Conservation (phyloP, 148 eudicot genomes). For the Gaultheria prostrata region DNA sequence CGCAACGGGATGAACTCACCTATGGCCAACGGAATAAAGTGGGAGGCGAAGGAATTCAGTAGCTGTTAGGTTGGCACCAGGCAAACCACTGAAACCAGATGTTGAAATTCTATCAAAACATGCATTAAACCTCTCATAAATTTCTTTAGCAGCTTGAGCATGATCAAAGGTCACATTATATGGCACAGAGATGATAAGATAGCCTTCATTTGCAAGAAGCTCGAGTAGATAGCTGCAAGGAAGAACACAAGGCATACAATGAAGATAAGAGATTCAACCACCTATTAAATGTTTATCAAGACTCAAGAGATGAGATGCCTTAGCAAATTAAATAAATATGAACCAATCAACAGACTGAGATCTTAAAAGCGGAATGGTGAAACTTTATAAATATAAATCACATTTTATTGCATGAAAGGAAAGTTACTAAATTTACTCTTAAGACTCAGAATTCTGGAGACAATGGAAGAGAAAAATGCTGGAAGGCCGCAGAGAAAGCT, state of each 20-base stretch:
- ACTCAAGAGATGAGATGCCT: background rate
- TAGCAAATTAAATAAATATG: background rate
- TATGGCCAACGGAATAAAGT: constrained; percentile 90
- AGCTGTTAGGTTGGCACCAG: constrained; percentile 47
- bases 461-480: background rate
- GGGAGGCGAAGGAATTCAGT: constrained; percentile 71
- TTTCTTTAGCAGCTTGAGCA: constrained; percentile 63
- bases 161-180: constrained; percentile 97
- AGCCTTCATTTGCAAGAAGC: constrained; percentile 78
- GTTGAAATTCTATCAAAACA: constrained; percentile 60
- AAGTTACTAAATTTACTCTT: background rate
- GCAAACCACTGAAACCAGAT: constrained; percentile 71
- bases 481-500: background rate
- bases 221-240: constrained; percentile 70
- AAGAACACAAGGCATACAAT: constrained; percentile 4
- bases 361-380: background rate
- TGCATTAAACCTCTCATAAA: constrained; percentile 65
- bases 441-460: background rate
- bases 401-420: background rate
- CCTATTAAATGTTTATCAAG: background rate
- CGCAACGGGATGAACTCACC: constrained; percentile 39
- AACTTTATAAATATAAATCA: background rate
- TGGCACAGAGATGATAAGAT: constrained; percentile 77
- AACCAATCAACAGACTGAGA: background rate
- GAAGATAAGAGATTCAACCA: background rate